Conservation (phyloP, 345 rosid species). For the Capsella bursapastoris region DNA sequence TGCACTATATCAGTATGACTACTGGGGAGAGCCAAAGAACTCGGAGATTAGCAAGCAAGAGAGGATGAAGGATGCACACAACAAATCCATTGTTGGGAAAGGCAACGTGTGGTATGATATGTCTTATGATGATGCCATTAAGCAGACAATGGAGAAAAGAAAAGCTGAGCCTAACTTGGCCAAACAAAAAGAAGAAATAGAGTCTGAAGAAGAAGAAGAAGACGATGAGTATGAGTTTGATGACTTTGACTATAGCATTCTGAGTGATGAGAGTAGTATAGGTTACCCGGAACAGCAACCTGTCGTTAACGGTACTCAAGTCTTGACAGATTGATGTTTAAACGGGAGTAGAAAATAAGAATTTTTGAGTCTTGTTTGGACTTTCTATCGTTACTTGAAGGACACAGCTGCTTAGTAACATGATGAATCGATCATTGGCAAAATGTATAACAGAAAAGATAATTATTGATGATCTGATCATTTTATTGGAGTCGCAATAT, state of each 20-base stretch:
- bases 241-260: conserved; percentile 76
- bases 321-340: conserved; percentile 55
- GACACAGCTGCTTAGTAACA: conserved; percentile 5
- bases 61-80: conserved; percentile 74
- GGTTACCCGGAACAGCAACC: conserved; percentile 65
- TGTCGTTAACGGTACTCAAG: conserved; percentile 75
- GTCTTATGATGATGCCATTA: conserved; percentile 77
- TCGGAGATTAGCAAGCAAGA: conserved; percentile 83
- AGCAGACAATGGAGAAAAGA: conserved; percentile 64
- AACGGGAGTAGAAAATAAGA: conserved; percentile 46
- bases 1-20: conserved; percentile 79
- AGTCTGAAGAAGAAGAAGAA: conserved; percentile 27
- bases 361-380: background rate
- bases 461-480: too few relatives aligned
- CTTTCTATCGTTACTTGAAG: background rate
- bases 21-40: conserved; percentile 95
- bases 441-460: background rate
- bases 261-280: conserved; percentile 52
- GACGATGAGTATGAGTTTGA: conserved; percentile 56
- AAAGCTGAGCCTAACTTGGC: conserved; percentile 51
- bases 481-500: too few relatives aligned
- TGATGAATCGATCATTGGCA: background rate
- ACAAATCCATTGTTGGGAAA: conserved; percentile 85
- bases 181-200: conserved; percentile 47
- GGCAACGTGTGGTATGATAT: conserved; percentile 80